phyloP scores from a whole-genome alignment of 495 filamentous ascomycete species.

The Aspergillus mulundensis region DNA sequence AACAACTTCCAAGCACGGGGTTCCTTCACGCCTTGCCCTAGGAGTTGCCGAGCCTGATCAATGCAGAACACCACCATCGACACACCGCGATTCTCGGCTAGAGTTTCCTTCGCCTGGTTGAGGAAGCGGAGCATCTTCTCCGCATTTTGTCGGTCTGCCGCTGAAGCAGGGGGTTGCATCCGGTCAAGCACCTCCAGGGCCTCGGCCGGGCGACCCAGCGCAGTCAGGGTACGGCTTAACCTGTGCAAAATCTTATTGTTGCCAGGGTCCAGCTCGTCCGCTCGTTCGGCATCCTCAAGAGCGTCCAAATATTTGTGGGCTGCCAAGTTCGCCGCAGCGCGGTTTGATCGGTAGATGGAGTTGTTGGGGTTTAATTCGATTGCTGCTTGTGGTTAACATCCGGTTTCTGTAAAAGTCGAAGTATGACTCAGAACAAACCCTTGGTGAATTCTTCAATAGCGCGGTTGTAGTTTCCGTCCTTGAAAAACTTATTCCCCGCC shows the following conservation, averaged over 20 bases:
- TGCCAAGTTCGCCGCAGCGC: conserved; percentile 88
- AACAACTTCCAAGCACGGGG: conserved; percentile 92
- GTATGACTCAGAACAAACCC: conserved; percentile 51
- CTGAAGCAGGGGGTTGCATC: conserved; percentile 63
- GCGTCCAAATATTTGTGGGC: conserved; percentile 72
- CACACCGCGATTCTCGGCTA: conserved; percentile 65
- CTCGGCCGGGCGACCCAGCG: conserved; percentile 76
- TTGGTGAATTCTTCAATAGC: conserved; percentile 93
- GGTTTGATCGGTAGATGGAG: conserved; percentile 89
- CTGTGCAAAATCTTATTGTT: conserved; percentile 86
- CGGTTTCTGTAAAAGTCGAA: background rate
- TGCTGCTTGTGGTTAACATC: conserved; percentile 45
- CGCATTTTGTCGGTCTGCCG: conserved; percentile 75
- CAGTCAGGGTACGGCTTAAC: conserved; percentile 82
- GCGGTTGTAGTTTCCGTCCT: conserved; percentile 76
- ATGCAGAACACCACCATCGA: conserved; percentile 92
- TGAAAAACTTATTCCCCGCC: conserved; percentile 93
- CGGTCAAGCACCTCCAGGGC: conserved; percentile 72
- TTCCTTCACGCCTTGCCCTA: conserved; percentile 67
- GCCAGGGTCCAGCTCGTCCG: conserved; percentile 73
- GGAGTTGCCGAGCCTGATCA: conserved; percentile 75
- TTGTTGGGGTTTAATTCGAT: conserved; percentile 66
- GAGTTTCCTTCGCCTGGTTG: conserved; percentile 70
- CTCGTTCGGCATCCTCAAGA: conserved; percentile 76
- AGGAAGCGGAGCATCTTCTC: conserved; percentile 81